Evolutionary conservation across 2,329 filamentous ascomycete species (phyloP).

Genomic region (Hypoxylon sp.): DNA sequence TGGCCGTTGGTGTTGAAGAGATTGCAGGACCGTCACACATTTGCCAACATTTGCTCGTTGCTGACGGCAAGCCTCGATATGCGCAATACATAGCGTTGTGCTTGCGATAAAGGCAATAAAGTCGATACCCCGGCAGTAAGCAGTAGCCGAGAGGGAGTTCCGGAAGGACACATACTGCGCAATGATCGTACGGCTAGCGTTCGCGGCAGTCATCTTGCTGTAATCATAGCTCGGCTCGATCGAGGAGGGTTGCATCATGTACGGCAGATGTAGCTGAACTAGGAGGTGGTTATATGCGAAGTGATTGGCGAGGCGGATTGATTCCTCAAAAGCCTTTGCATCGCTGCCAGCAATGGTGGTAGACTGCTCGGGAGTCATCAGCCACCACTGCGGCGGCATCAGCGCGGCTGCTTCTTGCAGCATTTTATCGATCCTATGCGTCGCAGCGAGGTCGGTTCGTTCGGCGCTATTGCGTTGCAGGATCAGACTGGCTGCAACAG

Average conservation of each 20-base stretch:
- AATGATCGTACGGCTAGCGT: conserved; percentile 54
- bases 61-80: conserved; percentile 48
- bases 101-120: conserved; percentile 53
- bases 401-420: conserved; percentile 48
- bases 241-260: conserved; percentile 50
- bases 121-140: conserved; percentile 53
- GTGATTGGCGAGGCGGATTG: conserved; percentile 51
- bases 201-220: conserved; percentile 51
- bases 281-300: conserved; percentile 54
- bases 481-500: conserved; percentile 48
- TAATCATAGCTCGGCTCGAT: conserved; percentile 46
- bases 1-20: conserved; percentile 52
- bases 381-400: conserved; percentile 56
- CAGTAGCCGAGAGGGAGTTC: conserved; percentile 38
- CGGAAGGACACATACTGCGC: conserved; percentile 51
- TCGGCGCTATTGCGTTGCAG: conserved; percentile 48
- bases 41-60: background rate
- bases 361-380: conserved; percentile 38
- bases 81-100: conserved; percentile 51
- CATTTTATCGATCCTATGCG: conserved; percentile 48
- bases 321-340: conserved; percentile 42
- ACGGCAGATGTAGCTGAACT: conserved; percentile 55
- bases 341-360: conserved; percentile 19
- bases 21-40: conserved; percentile 35
- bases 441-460: conserved; percentile 40